Conservation (phyloP, 1,139 yeast genomes). For the Geotrichum phurueaensis region DNA sequence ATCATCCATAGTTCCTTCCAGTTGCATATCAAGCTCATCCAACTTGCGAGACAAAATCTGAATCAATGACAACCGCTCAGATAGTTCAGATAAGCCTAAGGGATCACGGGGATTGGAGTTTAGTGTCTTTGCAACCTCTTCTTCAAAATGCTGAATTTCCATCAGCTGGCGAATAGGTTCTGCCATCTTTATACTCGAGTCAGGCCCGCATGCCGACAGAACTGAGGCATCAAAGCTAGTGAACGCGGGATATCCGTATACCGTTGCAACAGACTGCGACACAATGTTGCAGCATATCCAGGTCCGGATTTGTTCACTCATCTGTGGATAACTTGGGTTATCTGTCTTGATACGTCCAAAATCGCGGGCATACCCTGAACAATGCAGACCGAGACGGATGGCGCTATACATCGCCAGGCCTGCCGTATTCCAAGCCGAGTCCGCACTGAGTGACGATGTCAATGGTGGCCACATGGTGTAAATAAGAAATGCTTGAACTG, state of each 20-base stretch:
- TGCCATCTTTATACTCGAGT: conserved; percentile 46
- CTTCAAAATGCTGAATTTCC: conserved; percentile 78
- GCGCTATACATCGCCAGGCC: conserved; percentile 92
- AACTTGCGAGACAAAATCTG: conserved; percentile 64
- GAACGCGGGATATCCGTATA: conserved; percentile 92
- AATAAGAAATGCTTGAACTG: conserved; percentile 85
- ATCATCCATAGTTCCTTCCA: conserved; percentile 49
- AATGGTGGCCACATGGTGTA: conserved; percentile 95
- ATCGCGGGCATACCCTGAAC: conserved; percentile 57
- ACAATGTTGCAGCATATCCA: conserved; percentile 91
- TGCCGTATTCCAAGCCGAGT: conserved; percentile 89
- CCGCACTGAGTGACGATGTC: conserved; percentile 89
- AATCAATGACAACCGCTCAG: conserved; percentile 67
- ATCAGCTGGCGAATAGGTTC: conserved; percentile 63
- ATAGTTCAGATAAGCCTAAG: conserved; percentile 54
- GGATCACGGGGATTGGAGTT: conserved; percentile 67
- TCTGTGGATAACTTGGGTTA: conserved; percentile 37
- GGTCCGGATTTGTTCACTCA: conserved; percentile 77
- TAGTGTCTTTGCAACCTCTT: conserved; percentile 72
- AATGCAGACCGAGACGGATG: conserved; percentile 80
- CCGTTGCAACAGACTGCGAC: conserved; percentile 82
- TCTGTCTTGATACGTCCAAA: conserved; percentile 41
- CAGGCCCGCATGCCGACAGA: conserved; percentile 47
- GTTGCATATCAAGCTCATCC: conserved; percentile 62
- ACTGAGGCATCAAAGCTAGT: conserved; percentile 77